Conservation (phyloP, 768 basidiomycete genomes). For the Auricularia heimuer region DNA sequence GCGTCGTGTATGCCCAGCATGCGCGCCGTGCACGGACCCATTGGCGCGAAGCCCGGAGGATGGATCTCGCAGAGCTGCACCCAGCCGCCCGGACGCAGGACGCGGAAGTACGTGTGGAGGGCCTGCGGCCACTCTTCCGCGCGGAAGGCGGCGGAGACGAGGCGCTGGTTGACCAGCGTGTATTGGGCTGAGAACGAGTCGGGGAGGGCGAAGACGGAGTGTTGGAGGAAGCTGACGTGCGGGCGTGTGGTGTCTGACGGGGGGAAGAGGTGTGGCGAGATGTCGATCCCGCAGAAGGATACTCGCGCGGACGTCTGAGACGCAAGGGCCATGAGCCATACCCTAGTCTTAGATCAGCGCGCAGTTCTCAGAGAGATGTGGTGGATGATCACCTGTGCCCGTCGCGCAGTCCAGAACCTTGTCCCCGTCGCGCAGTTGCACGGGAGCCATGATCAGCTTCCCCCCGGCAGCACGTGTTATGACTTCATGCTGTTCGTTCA, state of each 20-base stretch:
- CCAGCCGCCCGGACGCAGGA: constrained; percentile 9
- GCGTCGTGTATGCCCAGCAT: neutral
- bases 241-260: neutral
- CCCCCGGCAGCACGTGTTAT: neutral
- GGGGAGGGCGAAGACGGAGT: constrained; percentile 2
- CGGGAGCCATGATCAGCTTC: neutral
- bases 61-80: constrained; percentile 6
- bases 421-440: neutral
- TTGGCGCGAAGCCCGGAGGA: too few relatives aligned
- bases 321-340: neutral
- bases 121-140: constrained; percentile 3
- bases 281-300: neutral
- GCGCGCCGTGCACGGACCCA: neutral
- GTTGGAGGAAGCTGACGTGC: neutral
- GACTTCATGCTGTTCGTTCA: neutral
- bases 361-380: too few relatives aligned
- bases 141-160: constrained; percentile 3
- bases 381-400: too few relatives aligned
- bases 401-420: too few relatives aligned
- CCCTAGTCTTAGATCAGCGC: neutral
- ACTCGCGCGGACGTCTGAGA: neutral
- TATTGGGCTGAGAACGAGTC: constrained; percentile 4
- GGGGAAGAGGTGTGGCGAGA: neutral
- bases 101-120: constrained; percentile 4
- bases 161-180: constrained; percentile 9